Evolutionary conservation across 306 rosid genomes (phyloP), one percentile per base, ranked within the genome.

Genomic region (Ceratonia siliqua): DNA sequence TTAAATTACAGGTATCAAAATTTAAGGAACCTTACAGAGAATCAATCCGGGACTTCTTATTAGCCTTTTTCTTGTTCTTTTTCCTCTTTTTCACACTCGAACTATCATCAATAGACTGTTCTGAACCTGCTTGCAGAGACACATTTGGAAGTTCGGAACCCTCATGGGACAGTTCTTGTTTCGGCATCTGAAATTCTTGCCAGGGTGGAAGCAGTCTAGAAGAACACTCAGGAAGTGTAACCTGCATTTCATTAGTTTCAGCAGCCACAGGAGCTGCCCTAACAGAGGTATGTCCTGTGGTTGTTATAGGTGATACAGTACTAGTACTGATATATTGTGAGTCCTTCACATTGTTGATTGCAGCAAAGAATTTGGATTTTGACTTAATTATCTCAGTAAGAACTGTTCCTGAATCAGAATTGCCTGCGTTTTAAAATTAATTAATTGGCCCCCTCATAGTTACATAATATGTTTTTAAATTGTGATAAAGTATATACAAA

Each of bases 31-130:
- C 93, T 78, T 84, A 89, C 92, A 3, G 50, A 25, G 82, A 20
- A 42, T 73, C 79, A 53, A 8, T 5, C 24, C 74, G 83, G 45
- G 54, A 1, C 78, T 66, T 84, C 82, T 85, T 89, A 17, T 74
- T 74, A 24, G 89, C 73, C 81, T 68, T 86, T 66, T 43, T 75
- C 75, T 76, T 78, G 77, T 73, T 85, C 82, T 59, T 85, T 27
- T 74, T 76, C 2, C 89, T 68, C 81, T 48, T 88, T 70, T 82
- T 89, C 7, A 39, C 30, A 75, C 68, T 78, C 22, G 72, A 20
- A 80, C 53, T 10, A 54, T 24, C 53, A 61, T 41, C 82, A 36
- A 20, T 2, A 28, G 65, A 68, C 62, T 72, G 78, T 25, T 21
- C 58, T 30, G 14, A 67, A 21, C 9, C 53, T 13, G 90, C 57